A percentile compares a stretch with the other conserved stretches of the same genome.
Evolutionary conservation across 345 rosid genomes (phyloP).

Genomic region (Iberis pinnata): DNA sequence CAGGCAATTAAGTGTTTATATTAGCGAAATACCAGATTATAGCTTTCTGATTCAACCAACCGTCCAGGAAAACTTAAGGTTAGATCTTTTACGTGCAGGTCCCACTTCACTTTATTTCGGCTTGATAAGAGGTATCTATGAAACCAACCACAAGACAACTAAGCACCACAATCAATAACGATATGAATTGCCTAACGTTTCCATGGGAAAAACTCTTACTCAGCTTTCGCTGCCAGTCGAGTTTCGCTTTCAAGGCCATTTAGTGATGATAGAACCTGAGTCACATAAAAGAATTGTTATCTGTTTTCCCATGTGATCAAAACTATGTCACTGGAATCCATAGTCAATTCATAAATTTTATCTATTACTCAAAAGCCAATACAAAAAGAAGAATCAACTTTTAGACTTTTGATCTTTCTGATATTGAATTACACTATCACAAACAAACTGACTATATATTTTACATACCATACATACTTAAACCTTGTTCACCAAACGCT

Average conservation of each 20-base stretch:
- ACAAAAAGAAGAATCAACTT: conserved; percentile 5
- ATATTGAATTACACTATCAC: background rate
- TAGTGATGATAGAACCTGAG: conserved; percentile 67
- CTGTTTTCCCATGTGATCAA: conserved; percentile 8
- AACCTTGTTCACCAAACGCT: background rate
- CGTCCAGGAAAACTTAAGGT: conserved; percentile 46
- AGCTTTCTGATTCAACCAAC: conserved; percentile 37
- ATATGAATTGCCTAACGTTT: conserved; percentile 13
- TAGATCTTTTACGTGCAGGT: conserved; percentile 44
- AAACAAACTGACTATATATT: conserved; percentile 1
- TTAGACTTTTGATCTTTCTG: conserved; percentile 2
- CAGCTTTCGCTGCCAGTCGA: conserved; percentile 60
- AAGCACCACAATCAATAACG: conserved; percentile 8
- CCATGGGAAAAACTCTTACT: conserved; percentile 45
- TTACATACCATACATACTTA: conserved; percentile 7
- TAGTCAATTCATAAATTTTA: background rate
- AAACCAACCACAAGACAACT: conserved; percentile 20
- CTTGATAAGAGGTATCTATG: conserved; percentile 62
- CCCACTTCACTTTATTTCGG: conserved; percentile 55
- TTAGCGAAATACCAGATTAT: conserved; percentile 52
- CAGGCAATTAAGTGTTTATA: background rate
- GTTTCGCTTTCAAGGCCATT: conserved; percentile 56
- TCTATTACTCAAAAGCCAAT: background rate
- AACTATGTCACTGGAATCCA: conserved; percentile 1
- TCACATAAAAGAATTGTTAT: conserved; percentile 14